These are phyloP conservation scores for Peronospora destructor DNA, from an alignment of 352 stramenopile genomes.

Conservation along the genomic window DNA sequence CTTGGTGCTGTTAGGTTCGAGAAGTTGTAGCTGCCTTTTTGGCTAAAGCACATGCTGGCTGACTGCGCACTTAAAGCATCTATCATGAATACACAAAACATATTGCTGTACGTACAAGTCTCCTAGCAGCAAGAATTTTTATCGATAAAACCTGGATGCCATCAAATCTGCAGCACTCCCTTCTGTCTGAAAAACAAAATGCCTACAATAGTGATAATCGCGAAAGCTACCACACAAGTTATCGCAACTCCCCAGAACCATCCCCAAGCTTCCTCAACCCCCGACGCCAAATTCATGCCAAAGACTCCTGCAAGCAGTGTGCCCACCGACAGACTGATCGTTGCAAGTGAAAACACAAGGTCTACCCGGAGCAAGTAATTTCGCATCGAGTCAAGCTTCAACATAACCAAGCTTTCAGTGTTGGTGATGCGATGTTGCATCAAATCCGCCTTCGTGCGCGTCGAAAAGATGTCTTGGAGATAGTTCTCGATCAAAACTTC, in stretches of 20 bases:
- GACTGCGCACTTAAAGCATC: neutral
- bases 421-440: slow-evolving; percentile 72
- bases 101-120: slow-evolving; percentile 1
- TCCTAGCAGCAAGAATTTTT: slow-evolving; percentile 12
- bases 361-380: slow-evolving; percentile 72
- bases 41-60: neutral
- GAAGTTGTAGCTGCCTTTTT: slow-evolving; percentile 37
- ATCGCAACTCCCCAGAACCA: slow-evolving; percentile 61
- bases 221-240: slow-evolving; percentile 35
- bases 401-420: slow-evolving; percentile 71
- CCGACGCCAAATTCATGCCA: slow-evolving; percentile 64
- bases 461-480: slow-evolving; percentile 76
- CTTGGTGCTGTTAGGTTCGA: slow-evolving; percentile 79
- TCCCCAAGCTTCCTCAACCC: slow-evolving; percentile 31
- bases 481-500: slow-evolving; percentile 78
- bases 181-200: slow-evolving; percentile 62
- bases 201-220: slow-evolving; percentile 36
- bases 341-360: slow-evolving; percentile 64
- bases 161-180: slow-evolving; percentile 43
- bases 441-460: slow-evolving; percentile 53
- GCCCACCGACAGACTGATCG: slow-evolving; percentile 52
- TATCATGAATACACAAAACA: slow-evolving; percentile 4
- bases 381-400: slow-evolving; percentile 72
- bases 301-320: slow-evolving; percentile 64
- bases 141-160: slow-evolving; percentile 5